A percentile compares a stretch with the other conserved stretches of the same genome.
Conservation (phyloP, 495 filamentous ascomycete genomes). For the Extremus antarcticus region DNA sequence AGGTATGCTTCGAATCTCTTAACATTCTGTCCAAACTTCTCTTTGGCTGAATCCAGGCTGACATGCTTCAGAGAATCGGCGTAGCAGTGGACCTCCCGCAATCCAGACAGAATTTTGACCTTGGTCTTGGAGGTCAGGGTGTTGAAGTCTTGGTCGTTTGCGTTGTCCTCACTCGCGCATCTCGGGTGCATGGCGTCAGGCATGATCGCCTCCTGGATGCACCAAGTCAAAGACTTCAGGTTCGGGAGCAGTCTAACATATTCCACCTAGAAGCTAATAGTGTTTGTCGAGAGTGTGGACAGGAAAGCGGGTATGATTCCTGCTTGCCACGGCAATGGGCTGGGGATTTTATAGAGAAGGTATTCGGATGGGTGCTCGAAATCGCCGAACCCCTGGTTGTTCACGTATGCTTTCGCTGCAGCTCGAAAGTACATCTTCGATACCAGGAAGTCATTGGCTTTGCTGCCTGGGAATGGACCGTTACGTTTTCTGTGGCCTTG, state of each 20-base stretch:
- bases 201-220: background rate
- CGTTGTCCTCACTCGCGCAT: background rate
- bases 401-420: slow-evolving; percentile 2
- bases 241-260: too few relatives aligned
- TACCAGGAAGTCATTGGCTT: background rate
- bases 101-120: background rate
- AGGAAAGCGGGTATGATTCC: background rate
- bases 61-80: too few relatives aligned
- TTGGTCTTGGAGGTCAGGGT: background rate
- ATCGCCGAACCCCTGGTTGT: slow-evolving; percentile 1
- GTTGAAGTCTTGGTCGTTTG: background rate
- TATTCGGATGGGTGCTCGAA: too few relatives aligned
- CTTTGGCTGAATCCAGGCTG: too few relatives aligned
- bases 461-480: background rate
- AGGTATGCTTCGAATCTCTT: background rate
- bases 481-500: too few relatives aligned
- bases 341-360: too few relatives aligned
- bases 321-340: too few relatives aligned
- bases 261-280: too few relatives aligned
- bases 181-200: background rate
- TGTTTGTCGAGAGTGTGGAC: background rate
- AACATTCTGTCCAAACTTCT: background rate
- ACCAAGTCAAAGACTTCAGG: background rate
- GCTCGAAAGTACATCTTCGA: slow-evolving; percentile 3
- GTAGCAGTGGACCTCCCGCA: background rate